Evolutionary conservation across 2,329 filamentous ascomycete species (phyloP), one percentile per base, ranked within the genome.

Genomic region (Calonectria honghensis): DNA sequence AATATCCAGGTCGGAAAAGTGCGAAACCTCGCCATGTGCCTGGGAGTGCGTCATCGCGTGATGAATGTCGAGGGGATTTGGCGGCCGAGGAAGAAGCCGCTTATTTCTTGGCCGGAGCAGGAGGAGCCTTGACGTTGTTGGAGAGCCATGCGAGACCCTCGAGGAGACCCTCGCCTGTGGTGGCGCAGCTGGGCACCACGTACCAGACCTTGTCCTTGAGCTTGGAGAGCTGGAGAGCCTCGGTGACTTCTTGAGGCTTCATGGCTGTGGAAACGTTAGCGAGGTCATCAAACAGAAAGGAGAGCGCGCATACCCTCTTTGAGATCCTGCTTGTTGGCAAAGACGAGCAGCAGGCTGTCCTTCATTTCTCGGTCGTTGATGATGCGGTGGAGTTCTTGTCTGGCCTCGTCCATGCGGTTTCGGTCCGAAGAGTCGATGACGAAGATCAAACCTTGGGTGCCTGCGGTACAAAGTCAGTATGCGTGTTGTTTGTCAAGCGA

Each of bases 241-340:
- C 93, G 79, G 94, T 96, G 75, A 97, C 92, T 85, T 96, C 94
- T 83, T 94, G 90, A 10, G 94, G 94, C 82, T 91, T 94, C 93
- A 96, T 92, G 78, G 94, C 94, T 95, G 79, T n/a, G 35, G 59
- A 35, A 10, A 20, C 18, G 70, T 69, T 31, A 78, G 71, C 57
- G 32, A 32, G 27, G n/a, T 4, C 6, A 51, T 31, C 32, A 20
- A 18, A 54, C 24, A 39, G 24, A 39, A 64, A 59, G 52, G 29
- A 41, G 52, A 66, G 14, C 70, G 54, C 63, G 86, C 89, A 72
- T 87, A 95, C 95, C 93, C 84, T 95, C 95, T 73, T 91, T 90
- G 81, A 98, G 89, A 92, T 99, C 97, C 88, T 98, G 97, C 92
- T 99, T 99, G 90, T 99, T 99, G 83, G 97, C 97, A 86, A 99